Percentiles rank a stretch among this genome's conserved stretches.
These are phyloP conservation scores for Glutinoglossum americanum DNA, from an alignment of 495 filamentous ascomycete species.

Conservation along the genomic window DNA sequence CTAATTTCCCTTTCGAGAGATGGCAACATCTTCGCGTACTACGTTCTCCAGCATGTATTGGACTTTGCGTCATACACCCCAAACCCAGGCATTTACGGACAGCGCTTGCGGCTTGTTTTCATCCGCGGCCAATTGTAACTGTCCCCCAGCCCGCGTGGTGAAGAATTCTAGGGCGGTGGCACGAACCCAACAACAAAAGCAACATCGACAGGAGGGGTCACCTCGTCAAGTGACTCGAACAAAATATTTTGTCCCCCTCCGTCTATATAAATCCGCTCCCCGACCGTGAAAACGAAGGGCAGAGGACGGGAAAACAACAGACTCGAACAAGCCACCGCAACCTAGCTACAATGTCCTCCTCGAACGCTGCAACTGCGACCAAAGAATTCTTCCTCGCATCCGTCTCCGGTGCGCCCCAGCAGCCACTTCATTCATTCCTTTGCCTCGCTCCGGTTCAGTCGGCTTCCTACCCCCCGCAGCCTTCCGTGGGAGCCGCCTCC, in stretches of 20 bases:
- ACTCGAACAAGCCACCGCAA: neutral
- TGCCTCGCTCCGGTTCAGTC: constrained; percentile 1
- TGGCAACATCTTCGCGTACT: too few relatives aligned
- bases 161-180: neutral
- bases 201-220: neutral
- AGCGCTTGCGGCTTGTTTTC: neutral
- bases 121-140: neutral
- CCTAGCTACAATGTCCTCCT: neutral
- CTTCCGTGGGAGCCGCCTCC: neutral
- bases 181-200: neutral
- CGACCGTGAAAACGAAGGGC: neutral
- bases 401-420: neutral
- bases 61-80: neutral
- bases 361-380: neutral
- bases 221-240: neutral
- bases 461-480: neutral
- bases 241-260: neutral
- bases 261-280: neutral
- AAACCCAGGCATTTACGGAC: neutral
- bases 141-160: neutral
- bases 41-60: neutral
- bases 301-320: neutral
- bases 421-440: neutral
- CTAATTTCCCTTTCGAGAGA: neutral
- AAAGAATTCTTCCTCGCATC: neutral